Conservation (phyloP, 768 basidiomycete species). For the Multifurca ochricompacta region DNA sequence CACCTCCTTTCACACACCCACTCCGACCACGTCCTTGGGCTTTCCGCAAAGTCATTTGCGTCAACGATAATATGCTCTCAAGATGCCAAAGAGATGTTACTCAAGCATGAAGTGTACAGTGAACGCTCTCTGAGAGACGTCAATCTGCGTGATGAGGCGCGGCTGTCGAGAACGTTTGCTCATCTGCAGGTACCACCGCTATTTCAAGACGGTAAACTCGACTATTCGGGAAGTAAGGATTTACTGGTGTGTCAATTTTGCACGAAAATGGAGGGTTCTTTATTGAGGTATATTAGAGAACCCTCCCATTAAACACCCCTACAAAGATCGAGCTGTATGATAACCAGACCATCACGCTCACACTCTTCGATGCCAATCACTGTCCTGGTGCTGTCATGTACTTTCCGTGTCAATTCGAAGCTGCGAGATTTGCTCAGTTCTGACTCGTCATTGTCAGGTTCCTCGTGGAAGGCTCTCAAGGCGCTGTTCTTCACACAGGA, state of each 20-base stretch:
- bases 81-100: conserved; percentile 81
- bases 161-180: conserved; percentile 46
- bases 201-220: conserved; percentile 36
- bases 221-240: conserved; percentile 53
- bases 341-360: conserved; percentile 57
- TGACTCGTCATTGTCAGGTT: conserved; percentile 47
- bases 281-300: conserved; percentile 34
- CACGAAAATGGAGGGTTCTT: not conserved
- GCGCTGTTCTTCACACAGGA: conserved; percentile 83
- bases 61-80: conserved; percentile 67
- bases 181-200: conserved; percentile 58
- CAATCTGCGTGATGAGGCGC: conserved; percentile 38
- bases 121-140: conserved; percentile 54
- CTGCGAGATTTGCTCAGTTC: not conserved
- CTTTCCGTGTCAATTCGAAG: conserved; percentile 21
- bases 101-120: conserved; percentile 62
- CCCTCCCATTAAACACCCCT: conserved; percentile 57
- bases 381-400: conserved; percentile 94
- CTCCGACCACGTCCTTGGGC: conserved; percentile 76
- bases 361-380: conserved; percentile 86
- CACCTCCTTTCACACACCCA: conserved; percentile 88
- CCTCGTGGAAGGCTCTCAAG: conserved; percentile 61
- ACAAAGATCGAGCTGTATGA: conserved; percentile 50
- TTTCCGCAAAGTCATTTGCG: conserved; percentile 67
- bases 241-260: conserved; percentile 43